These are phyloP conservation scores for Linaria vulgaris DNA, from an alignment of 257 asterid species.

Conservation along the genomic window DNA sequence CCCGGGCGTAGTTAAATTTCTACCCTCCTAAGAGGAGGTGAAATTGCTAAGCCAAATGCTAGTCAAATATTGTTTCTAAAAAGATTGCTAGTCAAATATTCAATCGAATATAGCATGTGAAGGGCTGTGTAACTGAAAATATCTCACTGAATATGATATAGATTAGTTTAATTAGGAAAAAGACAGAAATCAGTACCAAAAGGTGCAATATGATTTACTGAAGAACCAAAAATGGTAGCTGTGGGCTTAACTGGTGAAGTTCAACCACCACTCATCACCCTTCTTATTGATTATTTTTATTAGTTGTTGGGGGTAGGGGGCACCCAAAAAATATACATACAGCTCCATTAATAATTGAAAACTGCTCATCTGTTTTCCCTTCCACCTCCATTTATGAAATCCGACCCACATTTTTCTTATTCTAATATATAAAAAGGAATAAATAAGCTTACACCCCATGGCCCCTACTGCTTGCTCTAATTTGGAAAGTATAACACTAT, in stretches of 20 bases:
- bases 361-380: conserved; percentile 13
- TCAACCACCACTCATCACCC: neutral
- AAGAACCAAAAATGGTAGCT: neutral
- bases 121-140: too few relatives aligned
- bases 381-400: neutral
- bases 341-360: neutral
- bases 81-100: too few relatives aligned
- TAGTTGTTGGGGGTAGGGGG: neutral
- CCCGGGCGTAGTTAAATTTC: too few relatives aligned
- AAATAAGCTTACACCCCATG: neutral
- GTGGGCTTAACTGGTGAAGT: neutral
- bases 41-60: too few relatives aligned
- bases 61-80: too few relatives aligned
- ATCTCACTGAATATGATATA: too few relatives aligned
- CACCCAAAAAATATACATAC: neutral
- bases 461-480: too few relatives aligned
- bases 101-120: too few relatives aligned
- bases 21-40: too few relatives aligned
- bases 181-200: neutral
- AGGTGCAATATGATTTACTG: neutral
- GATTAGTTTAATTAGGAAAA: neutral
- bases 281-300: neutral
- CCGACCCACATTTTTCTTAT: too few relatives aligned
- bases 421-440: too few relatives aligned
- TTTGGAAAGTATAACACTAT: too few relatives aligned